Conservation (phyloP, 2,329 filamentous ascomycete genomes). For the Xylariaceae sp. region DNA sequence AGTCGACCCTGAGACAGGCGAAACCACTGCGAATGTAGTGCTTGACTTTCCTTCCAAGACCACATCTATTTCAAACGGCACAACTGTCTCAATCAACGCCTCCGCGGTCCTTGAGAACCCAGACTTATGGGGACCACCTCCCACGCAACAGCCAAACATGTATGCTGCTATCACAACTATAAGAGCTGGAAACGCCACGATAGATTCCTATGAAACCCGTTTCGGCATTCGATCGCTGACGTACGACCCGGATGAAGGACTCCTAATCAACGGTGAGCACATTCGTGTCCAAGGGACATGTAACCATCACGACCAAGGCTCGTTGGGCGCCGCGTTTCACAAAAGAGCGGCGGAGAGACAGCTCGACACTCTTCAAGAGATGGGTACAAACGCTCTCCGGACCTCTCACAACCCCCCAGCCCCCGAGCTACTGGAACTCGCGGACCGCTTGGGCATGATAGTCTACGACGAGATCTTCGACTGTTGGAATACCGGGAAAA, state of each 20-base stretch:
- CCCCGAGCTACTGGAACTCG: constrained; percentile 46
- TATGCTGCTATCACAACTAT: constrained; percentile 46
- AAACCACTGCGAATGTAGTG: constrained; percentile 29
- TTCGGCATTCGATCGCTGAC: constrained; percentile 47
- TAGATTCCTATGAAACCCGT: constrained; percentile 46
- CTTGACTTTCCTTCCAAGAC: constrained; percentile 36
- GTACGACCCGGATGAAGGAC: constrained; percentile 39
- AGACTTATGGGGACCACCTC: constrained; percentile 46
- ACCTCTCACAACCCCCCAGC: constrained; percentile 53
- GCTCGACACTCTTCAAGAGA: constrained; percentile 45
- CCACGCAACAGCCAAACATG: constrained; percentile 43
- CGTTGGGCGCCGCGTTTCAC: constrained; percentile 49
- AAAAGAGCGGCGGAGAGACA: constrained; percentile 45
- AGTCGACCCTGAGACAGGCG: constrained; percentile 34
- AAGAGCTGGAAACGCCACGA: constrained; percentile 18
- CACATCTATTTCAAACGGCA: constrained; percentile 30
- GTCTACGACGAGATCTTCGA: constrained; percentile 54
- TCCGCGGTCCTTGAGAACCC: constrained; percentile 38
- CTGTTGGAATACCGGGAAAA: constrained; percentile 46
- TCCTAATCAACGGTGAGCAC: constrained; percentile 44
- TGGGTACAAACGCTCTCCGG: constrained; percentile 48
- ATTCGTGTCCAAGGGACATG: constrained; percentile 45
- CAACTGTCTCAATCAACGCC: constrained; percentile 34
- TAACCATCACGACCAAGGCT: constrained; percentile 50
- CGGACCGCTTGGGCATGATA: constrained; percentile 47